phyloP scores from a whole-genome alignment of 2,329 filamentous ascomycete species.

The Fusarium sp. region DNA sequence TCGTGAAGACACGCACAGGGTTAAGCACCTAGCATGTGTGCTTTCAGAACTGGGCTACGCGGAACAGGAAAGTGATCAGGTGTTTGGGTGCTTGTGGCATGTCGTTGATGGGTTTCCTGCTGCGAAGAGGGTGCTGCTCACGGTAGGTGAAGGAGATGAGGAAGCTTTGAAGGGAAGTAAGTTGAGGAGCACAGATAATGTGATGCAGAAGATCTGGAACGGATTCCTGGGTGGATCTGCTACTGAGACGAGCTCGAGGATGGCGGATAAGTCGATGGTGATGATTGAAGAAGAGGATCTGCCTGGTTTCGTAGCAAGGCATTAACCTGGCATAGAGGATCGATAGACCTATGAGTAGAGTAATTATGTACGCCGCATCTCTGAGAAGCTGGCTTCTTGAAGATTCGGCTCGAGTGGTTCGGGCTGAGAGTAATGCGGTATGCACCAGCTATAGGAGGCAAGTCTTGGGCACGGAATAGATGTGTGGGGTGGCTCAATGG shows the following conservation, averaged over 20 bases:
- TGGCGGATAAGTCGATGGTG: conserved; percentile 59
- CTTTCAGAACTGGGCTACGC: conserved; percentile 60
- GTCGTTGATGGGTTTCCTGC: conserved; percentile 60
- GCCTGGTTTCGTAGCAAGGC: conserved; percentile 48
- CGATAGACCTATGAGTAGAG: too few relatives aligned
- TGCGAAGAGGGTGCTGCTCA: conserved; percentile 55
- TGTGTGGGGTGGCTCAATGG: neutral
- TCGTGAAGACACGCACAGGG: conserved; percentile 57
- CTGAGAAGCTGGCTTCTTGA: neutral
- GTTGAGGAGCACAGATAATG: conserved; percentile 51
- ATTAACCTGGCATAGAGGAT: conserved; percentile 8
- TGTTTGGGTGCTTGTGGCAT: conserved; percentile 63
- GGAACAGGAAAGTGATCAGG: conserved; percentile 57
- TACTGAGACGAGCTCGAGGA: conserved; percentile 54
- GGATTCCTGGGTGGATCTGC: conserved; percentile 59
- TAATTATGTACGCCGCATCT: too few relatives aligned
- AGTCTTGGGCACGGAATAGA: neutral
- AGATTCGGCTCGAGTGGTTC: neutral
- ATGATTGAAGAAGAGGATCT: conserved; percentile 60
- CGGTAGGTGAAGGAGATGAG: conserved; percentile 56
- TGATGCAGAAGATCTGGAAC: conserved; percentile 63
- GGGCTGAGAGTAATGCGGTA: neutral
- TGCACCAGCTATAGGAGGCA: neutral
- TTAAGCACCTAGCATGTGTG: conserved; percentile 58
- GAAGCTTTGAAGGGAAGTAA: conserved; percentile 50